Percentiles rank a stretch among this genome's conserved stretches.
phyloP scores from a whole-genome alignment of 139 green algal species.

The Chlamydomonas eustigma region DNA sequence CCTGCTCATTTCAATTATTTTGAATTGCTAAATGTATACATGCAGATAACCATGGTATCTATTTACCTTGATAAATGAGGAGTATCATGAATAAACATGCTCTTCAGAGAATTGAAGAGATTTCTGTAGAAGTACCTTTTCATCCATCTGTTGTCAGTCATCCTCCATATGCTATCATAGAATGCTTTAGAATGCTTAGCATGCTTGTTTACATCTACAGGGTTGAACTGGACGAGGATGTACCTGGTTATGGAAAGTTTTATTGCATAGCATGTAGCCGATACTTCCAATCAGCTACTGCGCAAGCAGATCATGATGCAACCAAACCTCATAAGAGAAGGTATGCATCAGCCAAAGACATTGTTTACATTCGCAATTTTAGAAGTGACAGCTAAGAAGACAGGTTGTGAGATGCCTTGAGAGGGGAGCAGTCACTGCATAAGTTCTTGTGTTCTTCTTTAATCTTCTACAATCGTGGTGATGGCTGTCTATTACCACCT shows the following conservation, averaged over 20 bases:
- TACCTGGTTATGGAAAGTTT: conserved; percentile 59
- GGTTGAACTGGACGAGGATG: conserved; percentile 69
- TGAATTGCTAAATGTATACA: not conserved
- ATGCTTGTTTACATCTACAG: conserved; percentile 31
- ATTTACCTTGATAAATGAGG: not conserved
- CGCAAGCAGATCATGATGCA: conserved; percentile 50
- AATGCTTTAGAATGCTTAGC: not conserved
- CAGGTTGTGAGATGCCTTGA: not conserved
- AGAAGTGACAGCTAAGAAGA: not conserved
- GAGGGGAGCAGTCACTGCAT: not conserved
- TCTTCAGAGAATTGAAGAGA: not conserved
- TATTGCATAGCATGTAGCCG: conserved; percentile 61
- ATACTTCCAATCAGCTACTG: conserved; percentile 58
- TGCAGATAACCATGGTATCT: not conserved
- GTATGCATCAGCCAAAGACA: not conserved
- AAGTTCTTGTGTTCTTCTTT: not conserved
- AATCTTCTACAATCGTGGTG: not conserved
- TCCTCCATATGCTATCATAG: not conserved
- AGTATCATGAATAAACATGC: too few species aligned
- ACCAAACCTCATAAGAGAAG: conserved; percentile 74
- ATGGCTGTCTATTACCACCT: not conserved
- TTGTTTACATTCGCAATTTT: not conserved
- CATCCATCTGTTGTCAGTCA: not conserved
- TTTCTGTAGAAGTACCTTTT: not conserved
- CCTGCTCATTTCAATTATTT: too few species aligned